Conservation (phyloP, 2,329 filamentous ascomycete species). For the Aureobasidium melanogenum region DNA sequence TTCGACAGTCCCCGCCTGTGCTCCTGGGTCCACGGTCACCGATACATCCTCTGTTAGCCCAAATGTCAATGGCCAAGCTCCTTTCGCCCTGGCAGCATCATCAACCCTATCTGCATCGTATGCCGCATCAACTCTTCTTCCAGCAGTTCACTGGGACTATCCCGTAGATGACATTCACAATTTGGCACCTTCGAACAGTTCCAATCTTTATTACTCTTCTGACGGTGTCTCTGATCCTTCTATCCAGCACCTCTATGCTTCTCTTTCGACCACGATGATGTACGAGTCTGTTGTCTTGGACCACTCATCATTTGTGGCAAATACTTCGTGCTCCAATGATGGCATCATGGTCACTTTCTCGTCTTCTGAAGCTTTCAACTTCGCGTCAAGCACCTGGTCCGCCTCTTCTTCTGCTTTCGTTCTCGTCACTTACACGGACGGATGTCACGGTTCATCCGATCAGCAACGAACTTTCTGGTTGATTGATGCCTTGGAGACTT, state of each 20-base stretch:
- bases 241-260: not conserved
- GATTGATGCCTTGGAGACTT: not conserved
- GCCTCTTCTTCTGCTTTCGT: not conserved
- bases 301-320: not conserved
- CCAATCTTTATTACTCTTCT: not conserved
- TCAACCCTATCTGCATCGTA: not conserved
- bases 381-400: not conserved
- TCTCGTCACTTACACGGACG: not conserved
- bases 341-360: slow-evolving; percentile 5
- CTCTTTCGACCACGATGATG: not conserved
- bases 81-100: not conserved
- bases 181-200: not conserved
- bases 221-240: not conserved
- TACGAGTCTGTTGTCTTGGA: slow-evolving; percentile 1
- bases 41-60: not conserved
- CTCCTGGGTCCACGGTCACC: not conserved
- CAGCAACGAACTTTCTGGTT: slow-evolving; percentile 3
- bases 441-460: not conserved
- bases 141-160: slow-evolving; percentile 4
- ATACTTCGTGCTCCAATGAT: not conserved
- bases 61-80: not conserved
- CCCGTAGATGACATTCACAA: not conserved
- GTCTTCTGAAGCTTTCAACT: not conserved
- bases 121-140: not conserved
- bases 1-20: not conserved